These are phyloP conservation scores for Leptographium galeiforme DNA, from an alignment of 2,329 filamentous ascomycete species.

Conservation along the genomic window DNA sequence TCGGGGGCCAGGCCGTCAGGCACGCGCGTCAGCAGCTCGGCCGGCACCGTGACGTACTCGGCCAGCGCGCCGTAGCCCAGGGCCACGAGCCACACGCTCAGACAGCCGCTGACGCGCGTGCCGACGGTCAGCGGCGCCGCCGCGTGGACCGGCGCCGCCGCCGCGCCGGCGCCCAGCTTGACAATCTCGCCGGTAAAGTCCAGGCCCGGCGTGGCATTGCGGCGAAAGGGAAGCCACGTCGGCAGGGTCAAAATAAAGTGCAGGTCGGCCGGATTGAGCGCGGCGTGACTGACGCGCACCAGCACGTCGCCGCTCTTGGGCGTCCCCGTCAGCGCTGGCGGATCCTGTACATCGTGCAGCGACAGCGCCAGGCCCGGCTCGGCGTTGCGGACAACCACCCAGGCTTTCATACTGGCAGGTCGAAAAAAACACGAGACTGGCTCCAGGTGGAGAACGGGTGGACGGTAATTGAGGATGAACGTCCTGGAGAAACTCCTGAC, in stretches of 20 bases:
- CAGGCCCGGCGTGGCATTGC: conserved; percentile 17
- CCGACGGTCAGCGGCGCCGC: conserved; percentile 13
- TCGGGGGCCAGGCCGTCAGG: conserved; percentile 14
- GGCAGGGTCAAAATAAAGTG: conserved; percentile 18
- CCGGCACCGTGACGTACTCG: conserved; percentile 21
- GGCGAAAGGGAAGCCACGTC: conserved; percentile 19
- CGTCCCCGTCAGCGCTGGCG: conserved; percentile 4
- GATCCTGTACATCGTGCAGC: conserved; percentile 6
- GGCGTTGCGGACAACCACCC: conserved; percentile 16
- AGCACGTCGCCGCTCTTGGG: conserved; percentile 11
- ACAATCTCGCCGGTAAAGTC: conserved; percentile 23
- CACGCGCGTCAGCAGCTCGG: conserved; percentile 15
- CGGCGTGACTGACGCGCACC: conserved; percentile 19
- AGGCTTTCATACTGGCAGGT: conserved; percentile 15
- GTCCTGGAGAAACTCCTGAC: not conserved
- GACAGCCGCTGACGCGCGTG: conserved; percentile 17
- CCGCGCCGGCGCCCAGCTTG: conserved; percentile 12
- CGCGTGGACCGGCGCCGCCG: not conserved
- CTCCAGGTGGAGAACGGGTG: too few species aligned
- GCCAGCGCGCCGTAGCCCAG: conserved; percentile 20
- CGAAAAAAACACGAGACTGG: too few species aligned
- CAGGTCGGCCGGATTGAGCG: conserved; percentile 24
- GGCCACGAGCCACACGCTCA: conserved; percentile 16
- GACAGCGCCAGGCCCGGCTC: conserved; percentile 13
- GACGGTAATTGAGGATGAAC: too few species aligned